Evolutionary conservation across 331 rosid species (phyloP).

Genomic region (Quercus tomentella): DNA sequence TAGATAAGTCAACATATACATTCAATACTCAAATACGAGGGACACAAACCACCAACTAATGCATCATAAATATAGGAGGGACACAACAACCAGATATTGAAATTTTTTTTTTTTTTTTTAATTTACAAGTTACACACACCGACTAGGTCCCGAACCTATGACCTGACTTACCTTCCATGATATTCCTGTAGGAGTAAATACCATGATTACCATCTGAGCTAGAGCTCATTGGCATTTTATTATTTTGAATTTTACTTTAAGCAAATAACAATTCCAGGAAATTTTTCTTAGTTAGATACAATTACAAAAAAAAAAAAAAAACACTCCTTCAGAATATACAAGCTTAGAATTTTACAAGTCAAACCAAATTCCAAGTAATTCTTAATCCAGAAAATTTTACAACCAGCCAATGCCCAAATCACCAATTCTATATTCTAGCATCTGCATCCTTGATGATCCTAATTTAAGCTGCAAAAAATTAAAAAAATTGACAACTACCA

Average conservation of each 20-base stretch:
- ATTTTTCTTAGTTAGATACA: not conserved
- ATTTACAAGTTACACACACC: too few species aligned
- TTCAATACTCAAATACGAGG: not conserved
- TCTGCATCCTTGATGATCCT: not conserved
- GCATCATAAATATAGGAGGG: not conserved
- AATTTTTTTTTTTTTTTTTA: too few species aligned
- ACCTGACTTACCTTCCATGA: too few species aligned
- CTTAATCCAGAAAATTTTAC: not conserved
- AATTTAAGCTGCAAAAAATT: not conserved
- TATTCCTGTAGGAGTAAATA: too few species aligned
- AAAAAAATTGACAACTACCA: not conserved
- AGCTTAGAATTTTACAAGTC: not conserved
- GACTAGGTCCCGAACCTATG: too few species aligned
- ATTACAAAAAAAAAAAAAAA: too few species aligned
- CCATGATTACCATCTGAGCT: too few species aligned
- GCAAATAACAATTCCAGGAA: not conserved
- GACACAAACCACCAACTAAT: not conserved
- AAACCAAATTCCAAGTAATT: not conserved
- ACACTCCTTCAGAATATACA: not conserved
- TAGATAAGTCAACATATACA: not conserved
- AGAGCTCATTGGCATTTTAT: not conserved
- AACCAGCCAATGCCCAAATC: not conserved
- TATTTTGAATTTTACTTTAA: not conserved
- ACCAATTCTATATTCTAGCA: not conserved
- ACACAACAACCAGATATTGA: not conserved